A percentile compares a stretch with the other conserved stretches of the same genome.
Conservation (phyloP, 495 filamentous ascomycete species). For the Hypoxylon subgilvum region DNA sequence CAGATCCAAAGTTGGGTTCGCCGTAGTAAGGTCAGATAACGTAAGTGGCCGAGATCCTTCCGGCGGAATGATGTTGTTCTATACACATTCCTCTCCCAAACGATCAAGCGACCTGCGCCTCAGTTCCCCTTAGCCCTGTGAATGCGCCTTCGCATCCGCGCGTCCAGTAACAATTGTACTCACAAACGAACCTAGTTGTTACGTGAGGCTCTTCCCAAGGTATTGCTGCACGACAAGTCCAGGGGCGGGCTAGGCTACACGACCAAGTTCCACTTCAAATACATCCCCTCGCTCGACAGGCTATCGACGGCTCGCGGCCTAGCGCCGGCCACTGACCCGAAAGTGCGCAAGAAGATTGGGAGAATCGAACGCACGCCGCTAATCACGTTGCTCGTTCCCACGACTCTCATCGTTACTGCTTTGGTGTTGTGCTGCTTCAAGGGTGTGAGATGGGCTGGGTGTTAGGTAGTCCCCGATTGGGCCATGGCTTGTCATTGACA, state of each 20-base stretch:
- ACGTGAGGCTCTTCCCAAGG: constrained; percentile 59
- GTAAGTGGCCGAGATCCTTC: background rate
- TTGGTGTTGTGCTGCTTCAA: constrained; percentile 25
- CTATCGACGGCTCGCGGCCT: constrained; percentile 28
- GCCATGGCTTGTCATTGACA: background rate
- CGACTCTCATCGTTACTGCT: constrained; percentile 8
- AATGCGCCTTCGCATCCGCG: background rate
- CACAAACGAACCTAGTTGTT: constrained; percentile 25
- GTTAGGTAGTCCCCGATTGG: background rate
- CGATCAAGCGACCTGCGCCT: constrained; percentile 14
- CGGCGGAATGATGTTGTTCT: background rate
- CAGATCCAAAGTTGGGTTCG: constrained; percentile 1
- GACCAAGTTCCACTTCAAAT: constrained; percentile 68
- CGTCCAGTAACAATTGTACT: too few relatives aligned
- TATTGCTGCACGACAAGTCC: constrained; percentile 57
- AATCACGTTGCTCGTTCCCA: constrained; percentile 20
- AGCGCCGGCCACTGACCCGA: background rate
- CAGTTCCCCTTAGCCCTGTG: background rate
- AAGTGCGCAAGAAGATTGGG: constrained; percentile 1
- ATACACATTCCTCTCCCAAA: background rate
- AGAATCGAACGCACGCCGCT: constrained; percentile 30
- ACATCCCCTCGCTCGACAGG: constrained; percentile 57
- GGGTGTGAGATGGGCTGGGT: constrained; percentile 1
- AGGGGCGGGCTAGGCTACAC: constrained; percentile 64
- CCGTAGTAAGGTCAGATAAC: too few relatives aligned